Conservation (phyloP, 2,329 filamentous ascomycete genomes). For the Scedosporium boydii region DNA sequence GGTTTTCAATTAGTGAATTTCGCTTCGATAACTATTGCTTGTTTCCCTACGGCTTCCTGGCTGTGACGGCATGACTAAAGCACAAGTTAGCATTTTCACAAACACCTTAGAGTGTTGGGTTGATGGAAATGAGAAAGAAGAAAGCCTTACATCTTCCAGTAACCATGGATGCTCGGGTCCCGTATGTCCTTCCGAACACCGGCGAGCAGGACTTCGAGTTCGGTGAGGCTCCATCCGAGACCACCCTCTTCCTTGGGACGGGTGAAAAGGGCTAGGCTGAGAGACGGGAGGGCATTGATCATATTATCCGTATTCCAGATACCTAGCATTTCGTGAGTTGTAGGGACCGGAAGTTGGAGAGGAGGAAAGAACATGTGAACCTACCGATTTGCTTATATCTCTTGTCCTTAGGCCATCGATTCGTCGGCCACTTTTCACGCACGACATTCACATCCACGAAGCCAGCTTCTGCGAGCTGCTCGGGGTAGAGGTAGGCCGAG, state of each 20-base stretch:
- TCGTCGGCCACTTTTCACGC: conserved; percentile 38
- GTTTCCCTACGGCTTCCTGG: no score
- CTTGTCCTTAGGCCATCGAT: conserved; percentile 40
- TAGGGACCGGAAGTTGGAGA: no score
- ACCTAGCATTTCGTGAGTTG: no score
- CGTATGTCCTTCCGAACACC: conserved; percentile 18
- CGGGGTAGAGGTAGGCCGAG: conserved; percentile 18
- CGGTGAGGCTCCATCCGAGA: conserved; percentile 19
- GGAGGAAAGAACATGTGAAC: not conserved
- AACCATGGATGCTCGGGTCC: conserved; percentile 19
- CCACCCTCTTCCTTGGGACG: conserved; percentile 10
- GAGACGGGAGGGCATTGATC: conserved; percentile 14
- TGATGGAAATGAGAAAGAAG: no score
- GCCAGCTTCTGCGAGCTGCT: conserved; percentile 38
- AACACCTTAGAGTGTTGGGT: no score
- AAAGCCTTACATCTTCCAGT: conserved; percentile 20
- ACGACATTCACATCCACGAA: conserved; percentile 41
- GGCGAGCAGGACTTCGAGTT: conserved; percentile 17
- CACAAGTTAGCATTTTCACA: no score
- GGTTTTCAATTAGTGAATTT: no score
- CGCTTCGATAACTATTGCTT: no score
- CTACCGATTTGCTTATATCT: conserved; percentile 40
- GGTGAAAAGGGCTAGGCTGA: conserved; percentile 22
- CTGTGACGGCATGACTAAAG: no score
- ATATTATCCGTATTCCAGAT: no score